phyloP scores from a whole-genome alignment of 768 basidiomycete genomes.

The Leucocoprinus leucothites region DNA sequence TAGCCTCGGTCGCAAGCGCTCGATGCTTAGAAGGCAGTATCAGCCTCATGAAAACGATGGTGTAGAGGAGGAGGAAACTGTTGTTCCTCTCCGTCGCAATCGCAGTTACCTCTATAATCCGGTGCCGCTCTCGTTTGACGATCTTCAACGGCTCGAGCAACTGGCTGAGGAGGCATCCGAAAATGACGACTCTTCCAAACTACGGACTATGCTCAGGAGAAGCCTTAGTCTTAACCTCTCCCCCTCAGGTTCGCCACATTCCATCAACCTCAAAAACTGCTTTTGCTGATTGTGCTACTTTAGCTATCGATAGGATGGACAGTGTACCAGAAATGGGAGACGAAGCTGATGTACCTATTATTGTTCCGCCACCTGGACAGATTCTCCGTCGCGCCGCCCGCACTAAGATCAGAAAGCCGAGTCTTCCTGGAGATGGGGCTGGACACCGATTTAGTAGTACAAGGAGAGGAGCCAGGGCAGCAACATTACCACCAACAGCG shows the following conservation, averaged over 20 bases:
- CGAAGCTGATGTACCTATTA: conserved; percentile 88
- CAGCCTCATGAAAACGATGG: conserved; percentile 76
- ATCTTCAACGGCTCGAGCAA: conserved; percentile 92
- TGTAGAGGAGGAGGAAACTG: conserved; percentile 62
- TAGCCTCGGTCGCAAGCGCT: conserved; percentile 77
- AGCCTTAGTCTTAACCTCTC: conserved; percentile 87
- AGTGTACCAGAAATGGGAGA: conserved; percentile 66
- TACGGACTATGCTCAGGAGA: conserved; percentile 76
- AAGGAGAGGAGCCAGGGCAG: conserved; percentile 32
- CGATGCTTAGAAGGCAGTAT: conserved; percentile 95
- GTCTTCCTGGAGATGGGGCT: conserved; percentile 69
- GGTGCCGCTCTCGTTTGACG: conserved; percentile 86
- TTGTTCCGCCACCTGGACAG: conserved; percentile 83
- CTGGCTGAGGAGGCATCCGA: conserved; percentile 86
- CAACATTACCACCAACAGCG: conserved; percentile 22
- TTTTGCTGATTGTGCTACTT: conserved; percentile 16
- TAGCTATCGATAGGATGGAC: conserved; percentile 68
- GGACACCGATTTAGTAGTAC: conserved; percentile 77
- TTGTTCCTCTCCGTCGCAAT: conserved; percentile 68
- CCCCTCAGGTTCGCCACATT: conserved; percentile 68
- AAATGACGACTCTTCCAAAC: conserved; percentile 77
- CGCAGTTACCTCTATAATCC: conserved; percentile 65
- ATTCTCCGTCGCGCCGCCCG: conserved; percentile 90
- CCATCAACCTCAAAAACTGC: conserved; percentile 1
- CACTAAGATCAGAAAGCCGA: conserved; percentile 92